Evolutionary conservation across 768 basidiomycete species (phyloP), one percentile per base, ranked within the genome.

Genomic region (Suillus alpinus): DNA sequence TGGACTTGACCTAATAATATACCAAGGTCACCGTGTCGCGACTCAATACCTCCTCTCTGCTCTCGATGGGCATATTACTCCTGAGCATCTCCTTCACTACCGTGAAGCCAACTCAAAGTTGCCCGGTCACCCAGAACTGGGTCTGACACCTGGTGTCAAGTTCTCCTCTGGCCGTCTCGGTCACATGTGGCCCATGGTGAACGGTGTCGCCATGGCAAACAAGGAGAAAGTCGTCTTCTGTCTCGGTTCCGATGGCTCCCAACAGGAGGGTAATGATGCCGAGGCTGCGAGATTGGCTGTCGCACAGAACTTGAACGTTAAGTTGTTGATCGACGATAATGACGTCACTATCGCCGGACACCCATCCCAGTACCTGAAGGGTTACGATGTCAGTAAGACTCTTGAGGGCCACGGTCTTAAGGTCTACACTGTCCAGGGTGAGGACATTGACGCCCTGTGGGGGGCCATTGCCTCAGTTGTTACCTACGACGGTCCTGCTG

Each of bases 161-260:
- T 95, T 95, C 77, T 94, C 92, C 3, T 94, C 92, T 1, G 93
- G 93, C n/a, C 89, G 93, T 70, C 83, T 95, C 20, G 93, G 93
- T 1, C 93, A 95, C 74, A 86, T 94, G 83, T 95, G 92, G 92
- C 87, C 92, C 0, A 74, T 91, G 63, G 89, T 94, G 57, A 94
- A 94, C 70, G 92, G 93, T 67, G 80, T 95, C 52, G 86, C 93
- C 7, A 73, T 95, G 55, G 92, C 92, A 37, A 85, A 94, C 76
- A 80, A 81, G 36, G 85, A 85, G 67, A 91, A 92, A 76, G 83
- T 83, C 51, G 78, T 93, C 12, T 94, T 94, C 75, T 86, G 87
- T 70, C 81, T 95, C 23, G 93, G 93, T 3, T 94, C 93, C 0
- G 93, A 94, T 69, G 93, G 93, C 9, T 93, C 92, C 4, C 92